Base-by-base conservation (phyloP, 345 rosid species). In the Adansonia digitata region DNA sequence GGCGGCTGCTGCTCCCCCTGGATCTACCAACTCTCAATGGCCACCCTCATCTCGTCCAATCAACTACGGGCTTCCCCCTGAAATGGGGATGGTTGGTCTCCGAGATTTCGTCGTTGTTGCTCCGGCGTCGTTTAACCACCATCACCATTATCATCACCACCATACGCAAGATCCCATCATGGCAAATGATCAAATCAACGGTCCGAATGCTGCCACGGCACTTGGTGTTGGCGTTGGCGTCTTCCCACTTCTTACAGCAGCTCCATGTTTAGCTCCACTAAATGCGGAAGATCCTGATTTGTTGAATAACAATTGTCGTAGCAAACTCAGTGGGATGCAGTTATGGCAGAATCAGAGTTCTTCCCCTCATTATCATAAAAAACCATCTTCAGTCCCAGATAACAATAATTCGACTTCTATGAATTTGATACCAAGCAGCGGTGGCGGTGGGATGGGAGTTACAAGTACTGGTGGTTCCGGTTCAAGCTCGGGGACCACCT, bases 11-110 rank as follows among this genome's bases (percentile, higher is more conserved):
- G 73, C 81, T 70, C 77, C 84, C 70, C 70, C 87, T 76, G 72
- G 85, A 2, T 70, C 87, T 18, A 4, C 73, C 34, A 40, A 37
- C 65, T 9, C 64, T 43, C 77, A 49, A 0, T 93, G 98, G 98
- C 82, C 82, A 8, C 73, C 84, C 52, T 40, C 88, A 10, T 49
- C 89, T 1, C 75, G 86, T 40, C 57, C 84, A 4, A 46, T 86
- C 77, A 90, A 86, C 79, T 93, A 91, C 72, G 86, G 86, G 14
- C 71, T 94, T 37, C 74, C 92, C 0, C 80, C 85, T 1, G 98
- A 92, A 48, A 91, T 91, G 97, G 95, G 97, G 18, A 93, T 93
- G 94, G 84, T 91, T 2, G 93, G 91, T 39, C 77, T 91, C 0
- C 84, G 93, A 6, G 96, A 89, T 71, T 84, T 89, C 53, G 92